Conservation (phyloP, 805 yeast species). For the Priceomyces haplophilus region DNA sequence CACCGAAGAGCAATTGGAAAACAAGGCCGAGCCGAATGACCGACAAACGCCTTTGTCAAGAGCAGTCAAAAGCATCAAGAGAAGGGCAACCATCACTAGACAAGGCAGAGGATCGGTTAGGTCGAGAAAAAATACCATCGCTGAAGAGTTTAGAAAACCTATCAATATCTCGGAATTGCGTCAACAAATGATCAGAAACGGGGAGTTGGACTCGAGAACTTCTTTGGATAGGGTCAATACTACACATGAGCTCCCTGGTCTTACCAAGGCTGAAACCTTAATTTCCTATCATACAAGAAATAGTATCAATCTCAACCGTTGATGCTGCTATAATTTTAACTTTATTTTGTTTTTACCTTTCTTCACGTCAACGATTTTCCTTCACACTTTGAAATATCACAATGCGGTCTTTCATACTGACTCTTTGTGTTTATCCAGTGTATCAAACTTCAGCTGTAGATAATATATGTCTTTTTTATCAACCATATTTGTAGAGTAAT, state of each 20-base stretch:
- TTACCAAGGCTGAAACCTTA: slow-evolving; percentile 48
- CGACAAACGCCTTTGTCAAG: slow-evolving; percentile 17
- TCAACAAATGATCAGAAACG: slow-evolving; percentile 35
- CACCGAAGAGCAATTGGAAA: slow-evolving; percentile 27
- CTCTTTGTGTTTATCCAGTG: no score
- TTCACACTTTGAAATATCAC: background rate
- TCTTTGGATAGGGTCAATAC: slow-evolving; percentile 42
- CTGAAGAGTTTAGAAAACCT: slow-evolving; percentile 30
- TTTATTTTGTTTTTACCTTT: background rate
- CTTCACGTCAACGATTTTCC: background rate
- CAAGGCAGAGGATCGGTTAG: slow-evolving; percentile 20
- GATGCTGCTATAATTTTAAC: no score
- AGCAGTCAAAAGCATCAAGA: slow-evolving; percentile 35
- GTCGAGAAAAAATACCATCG: slow-evolving; percentile 17
- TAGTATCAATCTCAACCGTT: slow-evolving; percentile 35
- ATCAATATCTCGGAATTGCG: slow-evolving; percentile 34
- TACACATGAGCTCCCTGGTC: slow-evolving; percentile 48
- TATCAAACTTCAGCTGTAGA: no score
- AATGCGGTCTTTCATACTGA: no score
- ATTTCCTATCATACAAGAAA: slow-evolving; percentile 42
- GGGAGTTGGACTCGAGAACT: slow-evolving; percentile 33
- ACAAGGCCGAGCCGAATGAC: slow-evolving; percentile 2
- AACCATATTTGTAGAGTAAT: no score
- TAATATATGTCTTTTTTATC: no score
- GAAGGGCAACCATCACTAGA: slow-evolving; percentile 27